Evolutionary conservation across 805 yeast genomes (phyloP), one percentile per base, ranked within the genome.

Genomic region (Metschnikowia drakensbergensis): DNA sequence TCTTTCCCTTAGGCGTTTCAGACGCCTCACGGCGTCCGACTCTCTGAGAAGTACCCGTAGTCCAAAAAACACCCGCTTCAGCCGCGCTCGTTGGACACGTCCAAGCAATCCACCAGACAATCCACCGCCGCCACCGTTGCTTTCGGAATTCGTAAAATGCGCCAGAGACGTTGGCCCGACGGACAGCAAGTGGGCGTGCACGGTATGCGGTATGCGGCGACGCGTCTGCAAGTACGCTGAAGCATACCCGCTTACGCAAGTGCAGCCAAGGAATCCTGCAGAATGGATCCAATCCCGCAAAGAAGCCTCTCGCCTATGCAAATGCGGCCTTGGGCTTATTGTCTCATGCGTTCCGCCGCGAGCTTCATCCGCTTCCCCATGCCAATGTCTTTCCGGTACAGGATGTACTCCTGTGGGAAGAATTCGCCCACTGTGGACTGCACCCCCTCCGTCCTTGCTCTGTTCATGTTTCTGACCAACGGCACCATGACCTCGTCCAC

Each of bases 401-500:
- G 72, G 6, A 79, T 66, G 53, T 72, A 70, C 47, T 81, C 86
- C 34, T 75, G 76, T 0, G 88, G 86, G 63, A 84, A 85, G 58
- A 84, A 86, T 61, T 84, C 89, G 9, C 77, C 80, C 17, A 86
- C 64, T 0, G 83, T 81, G 3, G 80, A 65, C 57, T 86, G 92
- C 25, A 72, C 68, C 0, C 82, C 80, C 50, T 75, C 75, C 42
- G 74, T 66, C 54, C 74, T 72, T 51, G 82, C 80, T 53, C 77
- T 75, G 63, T 90, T 90, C 69, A 90, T 77, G 57, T 85, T 90
- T 56, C 83, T 77, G 13, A 94, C 84, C 47, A 94, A 78, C 3
- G 99, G 99, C 17, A 91, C 75, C 61, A 94, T 69, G 3, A 90
- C 83, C 58, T 88, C 91, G 60, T 92, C 96, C 2, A 88, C 84